phyloP scores from a whole-genome alignment of 345 rosid species.

The Arabis alpina region DNA sequence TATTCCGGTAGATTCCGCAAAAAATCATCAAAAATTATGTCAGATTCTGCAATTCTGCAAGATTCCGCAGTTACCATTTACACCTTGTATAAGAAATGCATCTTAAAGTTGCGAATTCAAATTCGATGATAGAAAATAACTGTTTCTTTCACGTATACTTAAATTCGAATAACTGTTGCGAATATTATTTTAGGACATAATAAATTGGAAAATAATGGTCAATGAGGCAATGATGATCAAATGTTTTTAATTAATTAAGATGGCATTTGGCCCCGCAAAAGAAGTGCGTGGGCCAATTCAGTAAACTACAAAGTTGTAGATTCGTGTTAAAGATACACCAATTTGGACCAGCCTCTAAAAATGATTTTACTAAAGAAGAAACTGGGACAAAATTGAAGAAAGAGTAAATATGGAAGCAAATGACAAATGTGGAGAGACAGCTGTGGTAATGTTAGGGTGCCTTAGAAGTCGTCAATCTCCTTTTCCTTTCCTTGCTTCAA shows the following conservation, averaged over 20 bases:
- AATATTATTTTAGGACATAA: neutral
- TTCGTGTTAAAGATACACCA: constrained; percentile 29
- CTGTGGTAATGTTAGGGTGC: constrained; percentile 41
- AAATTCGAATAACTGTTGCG: no score
- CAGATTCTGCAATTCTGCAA: no score
- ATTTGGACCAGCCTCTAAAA: constrained; percentile 31
- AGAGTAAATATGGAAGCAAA: constrained; percentile 33
- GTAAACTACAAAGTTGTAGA: constrained; percentile 30
- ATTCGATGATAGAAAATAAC: no score
- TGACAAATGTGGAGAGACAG: constrained; percentile 36
- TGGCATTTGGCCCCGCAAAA: constrained; percentile 10
- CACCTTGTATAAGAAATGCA: no score
- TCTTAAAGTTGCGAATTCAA: no score
- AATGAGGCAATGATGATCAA: constrained; percentile 15
- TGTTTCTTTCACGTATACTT: no score
- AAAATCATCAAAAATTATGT: no score
- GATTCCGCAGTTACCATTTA: no score
- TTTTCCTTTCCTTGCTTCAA: constrained; percentile 36
- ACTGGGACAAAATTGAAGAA: constrained; percentile 16
- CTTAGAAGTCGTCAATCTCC: constrained; percentile 37
- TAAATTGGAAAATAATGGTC: constrained; percentile 14
- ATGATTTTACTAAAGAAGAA: constrained; percentile 5
- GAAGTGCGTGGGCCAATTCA: constrained; percentile 26
- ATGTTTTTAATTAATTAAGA: neutral
- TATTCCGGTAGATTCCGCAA: no score